Evolutionary conservation across 2,329 filamentous ascomycete species (phyloP).

Genomic region (Fusarium heterosporum): DNA sequence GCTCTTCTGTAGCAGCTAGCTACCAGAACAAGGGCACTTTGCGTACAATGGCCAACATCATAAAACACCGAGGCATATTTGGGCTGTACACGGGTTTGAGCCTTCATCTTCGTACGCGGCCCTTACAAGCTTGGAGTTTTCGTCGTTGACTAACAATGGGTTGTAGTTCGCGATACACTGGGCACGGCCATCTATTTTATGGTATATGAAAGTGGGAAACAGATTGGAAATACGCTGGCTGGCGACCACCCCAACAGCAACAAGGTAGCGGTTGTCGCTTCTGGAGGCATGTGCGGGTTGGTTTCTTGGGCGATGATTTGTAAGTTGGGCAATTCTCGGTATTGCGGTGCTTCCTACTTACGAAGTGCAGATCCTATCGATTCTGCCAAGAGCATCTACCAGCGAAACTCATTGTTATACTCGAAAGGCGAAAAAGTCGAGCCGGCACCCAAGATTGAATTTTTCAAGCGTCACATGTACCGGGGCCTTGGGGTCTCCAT

Average conservation of each 20-base stretch:
- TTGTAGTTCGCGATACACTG: conserved; percentile 79
- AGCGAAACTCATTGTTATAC: conserved; percentile 81
- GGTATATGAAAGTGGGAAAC: conserved; percentile 89
- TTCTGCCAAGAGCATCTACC: conserved; percentile 87
- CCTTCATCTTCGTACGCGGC: conserved; percentile 76
- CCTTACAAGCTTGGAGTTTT: not conserved
- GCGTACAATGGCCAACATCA: conserved; percentile 80
- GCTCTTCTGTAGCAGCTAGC: conserved; percentile 71
- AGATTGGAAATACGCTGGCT: conserved; percentile 79
- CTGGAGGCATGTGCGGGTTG: conserved; percentile 84
- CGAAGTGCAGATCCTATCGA: conserved; percentile 72
- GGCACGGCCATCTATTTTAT: conserved; percentile 90
- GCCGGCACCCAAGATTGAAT: conserved; percentile 78
- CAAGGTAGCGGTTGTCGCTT: conserved; percentile 80
- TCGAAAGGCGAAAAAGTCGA: conserved; percentile 73
- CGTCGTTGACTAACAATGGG: conserved; percentile 12
- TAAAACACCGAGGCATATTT: conserved; percentile 76
- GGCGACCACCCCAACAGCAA: conserved; percentile 80
- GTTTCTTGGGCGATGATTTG: conserved; percentile 84
- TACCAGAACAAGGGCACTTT: conserved; percentile 84
- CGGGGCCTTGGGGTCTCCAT: conserved; percentile 86
- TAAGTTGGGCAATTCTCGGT: conserved; percentile 64
- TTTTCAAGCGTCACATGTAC: conserved; percentile 83
- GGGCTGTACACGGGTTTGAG: conserved; percentile 86
- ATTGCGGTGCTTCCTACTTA: conserved; percentile 6